Conservation (phyloP, 305 asterid genomes). For the Solanum aculeatissimum region DNA sequence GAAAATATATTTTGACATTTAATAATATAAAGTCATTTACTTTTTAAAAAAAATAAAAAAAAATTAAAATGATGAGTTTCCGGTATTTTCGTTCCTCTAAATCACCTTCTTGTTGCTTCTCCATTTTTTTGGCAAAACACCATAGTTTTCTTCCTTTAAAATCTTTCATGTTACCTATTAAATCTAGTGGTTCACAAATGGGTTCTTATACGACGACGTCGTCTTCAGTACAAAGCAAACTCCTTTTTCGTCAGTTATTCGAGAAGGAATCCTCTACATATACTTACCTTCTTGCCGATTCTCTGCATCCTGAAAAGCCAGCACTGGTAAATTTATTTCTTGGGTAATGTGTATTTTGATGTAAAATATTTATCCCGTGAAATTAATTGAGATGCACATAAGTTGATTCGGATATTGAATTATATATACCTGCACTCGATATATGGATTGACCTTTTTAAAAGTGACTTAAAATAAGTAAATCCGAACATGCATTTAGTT, state of each 20-base stretch:
- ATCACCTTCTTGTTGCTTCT: background rate
- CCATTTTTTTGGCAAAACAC: background rate
- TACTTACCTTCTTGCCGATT: slow-evolving; percentile 94
- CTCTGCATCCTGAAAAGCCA: slow-evolving; percentile 83
- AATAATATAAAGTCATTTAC: background rate
- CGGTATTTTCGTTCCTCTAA: background rate
- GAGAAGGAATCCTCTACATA: slow-evolving; percentile 92
- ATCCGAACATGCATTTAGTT: too few species aligned
- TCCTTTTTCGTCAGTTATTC: slow-evolving; percentile 66
- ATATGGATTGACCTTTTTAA: too few species aligned
- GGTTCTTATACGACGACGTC: slow-evolving; percentile 50
- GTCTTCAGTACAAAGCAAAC: slow-evolving; percentile 8
- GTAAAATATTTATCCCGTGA: background rate
- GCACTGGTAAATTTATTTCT: slow-evolving; percentile 42
- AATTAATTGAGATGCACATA: too few species aligned
- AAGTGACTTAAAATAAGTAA: too few species aligned
- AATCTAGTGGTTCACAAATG: slow-evolving; percentile 4
- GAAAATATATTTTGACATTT: background rate
- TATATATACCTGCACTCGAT: too few species aligned
- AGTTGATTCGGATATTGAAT: too few species aligned
- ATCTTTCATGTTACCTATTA: background rate
- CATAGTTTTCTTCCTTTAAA: background rate
- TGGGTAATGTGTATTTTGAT: background rate
- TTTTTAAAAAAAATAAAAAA: too few species aligned
- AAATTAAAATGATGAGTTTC: background rate